phyloP scores from a whole-genome alignment of 2,329 filamentous ascomycete genomes.

The Hypocreales sp. region DNA sequence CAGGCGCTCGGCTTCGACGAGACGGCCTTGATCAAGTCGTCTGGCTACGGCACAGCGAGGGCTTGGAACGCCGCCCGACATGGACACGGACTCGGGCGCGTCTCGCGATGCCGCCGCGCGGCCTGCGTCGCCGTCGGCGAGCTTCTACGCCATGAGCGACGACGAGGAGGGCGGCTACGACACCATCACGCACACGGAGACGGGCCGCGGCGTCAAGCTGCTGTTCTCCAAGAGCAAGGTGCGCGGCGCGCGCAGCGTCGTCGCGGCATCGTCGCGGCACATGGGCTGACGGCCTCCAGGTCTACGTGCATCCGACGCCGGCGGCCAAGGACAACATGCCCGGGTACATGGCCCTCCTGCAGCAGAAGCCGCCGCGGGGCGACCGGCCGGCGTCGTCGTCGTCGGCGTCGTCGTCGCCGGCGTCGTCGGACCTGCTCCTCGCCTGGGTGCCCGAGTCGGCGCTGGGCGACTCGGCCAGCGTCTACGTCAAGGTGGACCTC shows the following conservation, averaged over 20 bases:
- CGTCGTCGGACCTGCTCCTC: slow-evolving; percentile 62
- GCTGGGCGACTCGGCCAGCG: slow-evolving; percentile 69
- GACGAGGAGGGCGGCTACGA: slow-evolving; percentile 93
- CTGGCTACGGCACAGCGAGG: too few relatives aligned
- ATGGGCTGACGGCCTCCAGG: slow-evolving; percentile 29
- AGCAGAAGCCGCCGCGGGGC: slow-evolving; percentile 54
- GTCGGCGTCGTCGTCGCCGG: slow-evolving; percentile 23
- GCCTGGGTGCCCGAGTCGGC: slow-evolving; percentile 88
- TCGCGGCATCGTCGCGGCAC: too few relatives aligned
- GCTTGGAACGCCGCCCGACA: too few relatives aligned
- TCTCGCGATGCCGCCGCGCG: background rate
- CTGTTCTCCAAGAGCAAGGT: slow-evolving; percentile 96
- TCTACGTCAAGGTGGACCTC: slow-evolving; percentile 92
- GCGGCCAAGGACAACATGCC: slow-evolving; percentile 91
- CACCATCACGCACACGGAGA: slow-evolving; percentile 69
- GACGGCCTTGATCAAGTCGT: too few relatives aligned
- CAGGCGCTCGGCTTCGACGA: background rate
- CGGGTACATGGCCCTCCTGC: slow-evolving; percentile 82
- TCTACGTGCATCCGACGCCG: slow-evolving; percentile 90
- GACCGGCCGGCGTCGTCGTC: slow-evolving; percentile 20
- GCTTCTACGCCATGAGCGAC: slow-evolving; percentile 62
- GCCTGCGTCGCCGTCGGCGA: slow-evolving; percentile 6
- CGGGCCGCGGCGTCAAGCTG: slow-evolving; percentile 76
- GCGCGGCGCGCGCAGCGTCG: too few relatives aligned
- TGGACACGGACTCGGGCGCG: background rate